Evolutionary conservation across 176 grass and related monocot genomes (phyloP).

Genomic region (Rhynchospora tenuis): DNA sequence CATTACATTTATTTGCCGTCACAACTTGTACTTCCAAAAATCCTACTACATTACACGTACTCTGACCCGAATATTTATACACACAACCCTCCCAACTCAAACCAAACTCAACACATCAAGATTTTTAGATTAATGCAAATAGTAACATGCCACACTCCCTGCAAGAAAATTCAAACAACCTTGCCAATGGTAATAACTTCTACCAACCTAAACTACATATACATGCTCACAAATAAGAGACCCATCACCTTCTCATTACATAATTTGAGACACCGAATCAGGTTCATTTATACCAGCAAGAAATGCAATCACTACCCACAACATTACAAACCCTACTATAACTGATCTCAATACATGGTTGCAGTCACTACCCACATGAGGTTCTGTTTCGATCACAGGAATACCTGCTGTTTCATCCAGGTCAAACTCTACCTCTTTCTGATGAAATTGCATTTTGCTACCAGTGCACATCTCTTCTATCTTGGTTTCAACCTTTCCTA

Average conservation of each 20-base stretch:
- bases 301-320: slow-evolving; percentile 65
- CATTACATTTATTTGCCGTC: too few species aligned
- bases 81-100: too few species aligned
- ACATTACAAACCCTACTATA: slow-evolving; percentile 61
- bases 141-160: neutral
- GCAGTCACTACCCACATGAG: slow-evolving; percentile 37
- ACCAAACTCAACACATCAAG: too few species aligned
- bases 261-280: slow-evolving; percentile 8
- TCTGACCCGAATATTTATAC: too few species aligned
- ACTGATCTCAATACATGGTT: slow-evolving; percentile 60
- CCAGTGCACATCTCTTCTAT: slow-evolving; percentile 19
- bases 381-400: slow-evolving; percentile 10
- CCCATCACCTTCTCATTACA: neutral
- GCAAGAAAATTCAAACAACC: neutral
- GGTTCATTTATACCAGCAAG: slow-evolving; percentile 75
- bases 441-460: slow-evolving; percentile 32
- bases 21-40: too few species aligned
- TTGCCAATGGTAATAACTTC: neutral
- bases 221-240: neutral
- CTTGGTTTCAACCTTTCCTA: slow-evolving; percentile 12
- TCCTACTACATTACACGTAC: too few species aligned
- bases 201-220: neutral
- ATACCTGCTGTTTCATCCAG: neutral
- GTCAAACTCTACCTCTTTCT: neutral
- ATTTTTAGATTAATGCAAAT: too few species aligned